phyloP scores from a whole-genome alignment of 768 basidiomycete genomes.

The Lactifluus subvellereus region DNA sequence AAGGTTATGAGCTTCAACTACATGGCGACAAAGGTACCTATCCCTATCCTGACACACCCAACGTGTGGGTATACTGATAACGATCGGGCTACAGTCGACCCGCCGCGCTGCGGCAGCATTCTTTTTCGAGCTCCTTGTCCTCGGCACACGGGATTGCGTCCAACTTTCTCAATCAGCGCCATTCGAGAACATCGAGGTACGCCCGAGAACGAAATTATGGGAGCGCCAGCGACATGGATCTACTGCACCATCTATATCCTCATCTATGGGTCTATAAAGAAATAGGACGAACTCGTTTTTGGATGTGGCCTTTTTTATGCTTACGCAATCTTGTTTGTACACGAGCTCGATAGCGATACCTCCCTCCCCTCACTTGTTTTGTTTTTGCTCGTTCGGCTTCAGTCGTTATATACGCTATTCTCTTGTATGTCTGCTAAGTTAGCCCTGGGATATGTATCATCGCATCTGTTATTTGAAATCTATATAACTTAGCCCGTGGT shows the following conservation, averaged over 20 bases:
- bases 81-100: slow-evolving; percentile 53
- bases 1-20: slow-evolving; percentile 71
- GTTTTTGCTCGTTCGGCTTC: not conserved
- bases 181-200: slow-evolving; percentile 83
- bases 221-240: slow-evolving; percentile 52
- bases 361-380: slow-evolving; percentile 9
- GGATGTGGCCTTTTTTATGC: slow-evolving; percentile 1
- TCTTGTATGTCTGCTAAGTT: slow-evolving; percentile 1
- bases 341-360: slow-evolving; percentile 15
- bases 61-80: not conserved
- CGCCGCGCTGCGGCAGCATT: slow-evolving; percentile 91
- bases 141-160: slow-evolving; percentile 89
- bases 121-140: slow-evolving; percentile 95
- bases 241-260: slow-evolving; percentile 42
- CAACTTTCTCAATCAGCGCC: slow-evolving; percentile 66
- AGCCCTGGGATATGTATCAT: slow-evolving; percentile 3
- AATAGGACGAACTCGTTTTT: not conserved
- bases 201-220: slow-evolving; percentile 81
- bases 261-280: slow-evolving; percentile 36
- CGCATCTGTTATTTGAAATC: not conserved
- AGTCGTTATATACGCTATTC: slow-evolving; percentile 16
- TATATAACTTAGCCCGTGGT: not conserved
- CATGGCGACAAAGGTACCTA: slow-evolving; percentile 67
- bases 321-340: not conserved
- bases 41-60: not conserved